Conservation (phyloP, 148 eudicot species). For the Cornus controversa region DNA sequence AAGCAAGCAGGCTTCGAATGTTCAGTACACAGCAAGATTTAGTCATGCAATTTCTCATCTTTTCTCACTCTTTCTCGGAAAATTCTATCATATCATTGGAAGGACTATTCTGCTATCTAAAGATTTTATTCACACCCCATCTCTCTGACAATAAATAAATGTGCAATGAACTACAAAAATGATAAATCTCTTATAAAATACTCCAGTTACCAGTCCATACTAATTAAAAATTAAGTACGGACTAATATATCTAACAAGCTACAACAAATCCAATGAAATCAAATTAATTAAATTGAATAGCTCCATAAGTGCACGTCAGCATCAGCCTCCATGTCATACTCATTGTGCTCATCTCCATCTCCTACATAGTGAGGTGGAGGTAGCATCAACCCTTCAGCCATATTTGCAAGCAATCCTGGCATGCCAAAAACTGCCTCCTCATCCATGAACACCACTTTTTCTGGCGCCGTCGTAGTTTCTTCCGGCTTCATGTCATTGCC, state of each 20-base stretch:
- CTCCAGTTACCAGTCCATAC: not conserved
- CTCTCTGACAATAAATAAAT: no score
- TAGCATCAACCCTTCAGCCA: constrained; percentile 48
- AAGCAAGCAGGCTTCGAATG: no score
- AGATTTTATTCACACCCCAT: no score
- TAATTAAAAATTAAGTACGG: not conserved
- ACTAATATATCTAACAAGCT: no score
- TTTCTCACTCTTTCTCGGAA: no score
- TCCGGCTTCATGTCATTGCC: not conserved
- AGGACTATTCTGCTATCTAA: no score
- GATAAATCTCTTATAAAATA: no score
- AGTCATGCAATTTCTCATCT: no score
- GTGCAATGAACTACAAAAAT: no score
- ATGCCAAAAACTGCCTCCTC: constrained; percentile 34
- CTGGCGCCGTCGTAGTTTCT: constrained; percentile 6
- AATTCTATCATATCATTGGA: no score
- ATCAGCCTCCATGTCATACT: constrained; percentile 8
- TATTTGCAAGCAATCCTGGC: constrained; percentile 38
- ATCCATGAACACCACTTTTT: constrained; percentile 25
- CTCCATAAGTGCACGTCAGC: constrained; percentile 32
- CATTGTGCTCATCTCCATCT: not conserved
- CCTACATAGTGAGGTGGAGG: constrained; percentile 13
- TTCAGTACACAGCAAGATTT: no score
- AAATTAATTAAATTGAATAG: constrained; percentile 11
- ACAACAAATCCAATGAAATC: not conserved